A percentile compares a stretch with the other conserved stretches of the same genome.
These are phyloP conservation scores for Trichocomaceae sp. DNA, from an alignment of 2,329 filamentous ascomycete genomes.

Conservation along the genomic window DNA sequence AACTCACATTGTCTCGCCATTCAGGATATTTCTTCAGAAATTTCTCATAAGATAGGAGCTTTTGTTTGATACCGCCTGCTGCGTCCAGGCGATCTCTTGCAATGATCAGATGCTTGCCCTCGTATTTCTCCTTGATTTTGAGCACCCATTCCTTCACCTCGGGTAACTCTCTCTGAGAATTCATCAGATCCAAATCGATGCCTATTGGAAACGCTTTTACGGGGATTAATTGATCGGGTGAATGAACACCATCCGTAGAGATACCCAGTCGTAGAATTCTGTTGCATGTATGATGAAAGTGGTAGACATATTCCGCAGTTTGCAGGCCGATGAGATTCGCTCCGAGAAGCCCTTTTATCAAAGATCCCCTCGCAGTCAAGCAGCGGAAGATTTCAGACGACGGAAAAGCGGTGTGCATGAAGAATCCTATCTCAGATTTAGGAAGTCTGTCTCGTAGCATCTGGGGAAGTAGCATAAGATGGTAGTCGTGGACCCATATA, in stretches of 20 bases:
- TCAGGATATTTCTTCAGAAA: conserved; percentile 88
- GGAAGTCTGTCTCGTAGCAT: conserved; percentile 79
- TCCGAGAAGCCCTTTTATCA: conserved; percentile 85
- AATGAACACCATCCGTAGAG: conserved; percentile 72
- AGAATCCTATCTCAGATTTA: conserved; percentile 90
- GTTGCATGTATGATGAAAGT: conserved; percentile 92
- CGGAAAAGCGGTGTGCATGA: conserved; percentile 88
- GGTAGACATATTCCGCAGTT: conserved; percentile 82
- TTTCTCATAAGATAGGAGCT: conserved; percentile 80
- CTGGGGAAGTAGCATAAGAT: conserved; percentile 74
- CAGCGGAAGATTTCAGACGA: conserved; percentile 94
- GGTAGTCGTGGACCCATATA: conserved; percentile 94
- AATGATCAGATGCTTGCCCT: conserved; percentile 81
- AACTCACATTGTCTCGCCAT: conserved; percentile 63
- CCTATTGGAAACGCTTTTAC: conserved; percentile 77
- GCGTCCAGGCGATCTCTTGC: conserved; percentile 89
- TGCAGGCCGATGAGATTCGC: conserved; percentile 90
- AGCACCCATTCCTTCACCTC: conserved; percentile 72
- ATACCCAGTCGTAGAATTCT: conserved; percentile 78
- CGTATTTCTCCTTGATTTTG: conserved; percentile 72
- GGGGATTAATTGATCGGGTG: conserved; percentile 84
- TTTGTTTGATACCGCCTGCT: conserved; percentile 84
- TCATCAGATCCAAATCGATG: conserved; percentile 70
- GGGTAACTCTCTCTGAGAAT: conserved; percentile 58
- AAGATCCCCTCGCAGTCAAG: conserved; percentile 70